Base-by-base conservation (phyloP, 345 rosid species). In the Arabidopsis arenosa region DNA sequence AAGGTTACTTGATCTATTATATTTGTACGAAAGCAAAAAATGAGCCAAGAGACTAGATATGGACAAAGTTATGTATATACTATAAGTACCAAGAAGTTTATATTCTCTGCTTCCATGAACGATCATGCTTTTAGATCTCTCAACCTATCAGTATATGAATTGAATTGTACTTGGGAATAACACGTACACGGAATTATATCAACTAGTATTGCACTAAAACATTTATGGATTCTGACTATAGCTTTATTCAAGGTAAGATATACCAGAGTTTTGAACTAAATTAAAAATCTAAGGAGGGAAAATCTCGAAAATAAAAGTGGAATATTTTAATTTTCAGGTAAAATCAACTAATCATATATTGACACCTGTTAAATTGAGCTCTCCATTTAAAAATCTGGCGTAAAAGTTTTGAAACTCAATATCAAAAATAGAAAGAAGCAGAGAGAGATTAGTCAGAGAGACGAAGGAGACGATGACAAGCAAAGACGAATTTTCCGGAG, bases 1-100 rank as follows among this genome's bases (percentile, higher is more conserved):
- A 44, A 4, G 13, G 63, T 45, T 26, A 54, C 43, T 45, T 12
- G 7, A 48, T 71, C 66, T 36, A 37, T 37, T 7, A 64, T 3
- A 30, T 37, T 28, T 64, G 72, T 78, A 58, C 15, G 66, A 18
- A 18, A 18, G 52, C 26, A 63, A 14, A 56, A 55, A 12, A 76
- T 62, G 66, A 70, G 7, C n/a, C 48, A 57, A 57, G 45, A 62
- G 68, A 35, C 45, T 77, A 71, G 70, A 66, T 52, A 18, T 58
- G 45, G 67, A 77, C 21, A 36, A 72, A 72, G 57, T 65, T 57
- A 72, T 72, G 69, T 78, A 73, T 72, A 71, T 51, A 63, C 51
- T 39, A 45, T 44, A 41, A 65, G 77, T 49, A 65, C 63, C 15
- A 32, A 49, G 7, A 71, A 21, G 21, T 30, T 30, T 37, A 4